Base-by-base conservation (phyloP, 305 asterid species). In the Solanum hybrid region DNA sequence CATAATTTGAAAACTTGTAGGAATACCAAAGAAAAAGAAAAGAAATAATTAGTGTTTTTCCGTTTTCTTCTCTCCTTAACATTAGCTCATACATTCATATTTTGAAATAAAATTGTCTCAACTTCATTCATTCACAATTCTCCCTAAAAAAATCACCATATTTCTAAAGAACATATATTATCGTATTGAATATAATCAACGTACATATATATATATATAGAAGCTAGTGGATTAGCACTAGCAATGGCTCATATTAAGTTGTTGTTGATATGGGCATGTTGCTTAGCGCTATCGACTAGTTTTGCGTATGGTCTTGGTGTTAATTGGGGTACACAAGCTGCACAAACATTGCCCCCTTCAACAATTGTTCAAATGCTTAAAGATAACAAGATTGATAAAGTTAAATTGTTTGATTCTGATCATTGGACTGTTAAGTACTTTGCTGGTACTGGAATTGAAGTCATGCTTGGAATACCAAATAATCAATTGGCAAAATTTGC, bases 271-370 rank as follows among this genome's bases (percentile, higher is more conserved):
- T 88, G 89, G 86, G 75, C 37, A 60, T 77, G 78, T 76, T 77
- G 84, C 51, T 56, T 85, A 38, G 88, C 76, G 88, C 77, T 85
- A 56, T 85, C 32, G 45, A 85, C 88, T 56, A 85, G 76, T 85
- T 85, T 69, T 17, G 92, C 36, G 10, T 92, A 94, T 32, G 94
- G 95, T 38, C 78, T 96, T 3, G 99, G 99, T 19, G 97, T 95
- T 7, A 97, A 96, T 42, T 97, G 98, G 99, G 99, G 99, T 35
- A 93, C 94, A 7, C 99, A 96, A 32, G 95, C 99, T 4, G 87
- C 98, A 1, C 97, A 95, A 17, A 88, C 80, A 31, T 60, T 97
- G 64, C 88, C 90, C 13, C 98, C 99, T 7, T 17, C 73, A 1
- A 24, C 26, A 7, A 90, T 97, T 10, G 92, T 90, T 32, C 97